Evolutionary conservation across 2,329 filamentous ascomycete genomes (phyloP).

Genomic region (Monilinia aucupariae): DNA sequence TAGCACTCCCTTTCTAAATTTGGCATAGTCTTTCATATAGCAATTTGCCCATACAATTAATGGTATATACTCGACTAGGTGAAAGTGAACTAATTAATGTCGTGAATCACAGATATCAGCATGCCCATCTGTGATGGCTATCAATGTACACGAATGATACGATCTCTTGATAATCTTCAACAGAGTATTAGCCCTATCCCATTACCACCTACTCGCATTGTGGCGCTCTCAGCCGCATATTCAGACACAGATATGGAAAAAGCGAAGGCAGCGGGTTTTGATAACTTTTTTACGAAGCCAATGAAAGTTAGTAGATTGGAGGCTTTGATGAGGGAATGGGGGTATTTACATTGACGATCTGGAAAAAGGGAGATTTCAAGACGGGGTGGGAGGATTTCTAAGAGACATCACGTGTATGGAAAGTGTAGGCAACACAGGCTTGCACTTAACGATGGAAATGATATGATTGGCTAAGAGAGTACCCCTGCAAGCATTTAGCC

Average conservation of each 20-base stretch:
- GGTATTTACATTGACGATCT: background rate
- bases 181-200: slow-evolving; percentile 23
- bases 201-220: slow-evolving; percentile 35
- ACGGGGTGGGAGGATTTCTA: background rate
- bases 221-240: slow-evolving; percentile 49
- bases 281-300: slow-evolving; percentile 50
- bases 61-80: background rate
- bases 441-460: background rate
- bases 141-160: slow-evolving; percentile 44
- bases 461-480: background rate
- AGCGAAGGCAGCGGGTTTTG: slow-evolving; percentile 47
- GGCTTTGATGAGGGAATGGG: slow-evolving; percentile 8
- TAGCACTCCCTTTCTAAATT: background rate
- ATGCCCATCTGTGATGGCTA: slow-evolving; percentile 52
- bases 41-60: slow-evolving; percentile 34
- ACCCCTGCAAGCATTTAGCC: too few species aligned
- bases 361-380: background rate
- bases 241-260: slow-evolving; percentile 44
- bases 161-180: slow-evolving; percentile 41
- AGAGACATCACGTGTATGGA: background rate
- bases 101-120: slow-evolving; percentile 40
- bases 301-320: slow-evolving; percentile 30
- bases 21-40: background rate
- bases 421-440: background rate
- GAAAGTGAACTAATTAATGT: background rate